Evolutionary conservation across 2,329 filamentous ascomycete species (phyloP).

Genomic region (Sporothrix humicola): DNA sequence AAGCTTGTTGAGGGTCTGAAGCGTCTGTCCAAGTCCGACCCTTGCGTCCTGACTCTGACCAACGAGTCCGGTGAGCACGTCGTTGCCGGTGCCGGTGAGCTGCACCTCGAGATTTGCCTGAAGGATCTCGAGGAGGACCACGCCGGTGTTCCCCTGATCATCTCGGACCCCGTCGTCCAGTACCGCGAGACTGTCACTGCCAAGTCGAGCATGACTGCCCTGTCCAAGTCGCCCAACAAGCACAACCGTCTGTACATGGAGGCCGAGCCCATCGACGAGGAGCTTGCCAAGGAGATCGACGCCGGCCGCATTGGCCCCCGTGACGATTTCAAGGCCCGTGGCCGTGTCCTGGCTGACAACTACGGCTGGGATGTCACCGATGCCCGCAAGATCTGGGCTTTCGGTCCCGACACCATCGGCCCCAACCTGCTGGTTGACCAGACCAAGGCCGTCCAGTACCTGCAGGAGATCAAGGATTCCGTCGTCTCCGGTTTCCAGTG

Average conservation of each 20-base stretch:
- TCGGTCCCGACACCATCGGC: slow-evolving; percentile 96
- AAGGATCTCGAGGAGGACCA: slow-evolving; percentile 99
- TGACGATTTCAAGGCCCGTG: slow-evolving; percentile 99
- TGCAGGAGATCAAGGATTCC: slow-evolving; percentile 99
- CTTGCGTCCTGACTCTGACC: slow-evolving; percentile 92
- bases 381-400: slow-evolving; percentile 99
- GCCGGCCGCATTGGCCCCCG: slow-evolving; percentile 87
- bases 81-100: slow-evolving; percentile 98
- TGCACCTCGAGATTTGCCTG: slow-evolving; percentile 99
- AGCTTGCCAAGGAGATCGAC: slow-evolving; percentile 90
- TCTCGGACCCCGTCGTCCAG: slow-evolving; percentile 97
- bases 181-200: slow-evolving; percentile 94
- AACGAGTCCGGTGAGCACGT: slow-evolving; percentile 96
- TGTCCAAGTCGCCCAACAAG: slow-evolving; percentile 99
- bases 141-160: slow-evolving; percentile 95
- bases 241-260: slow-evolving; percentile 99
- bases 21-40: slow-evolving; percentile 99
- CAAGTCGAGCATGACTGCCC: slow-evolving; percentile 90
- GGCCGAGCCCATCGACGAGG: slow-evolving; percentile 89
- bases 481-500: slow-evolving; percentile 99
- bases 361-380: slow-evolving; percentile 99
- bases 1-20: slow-evolving; percentile 99
- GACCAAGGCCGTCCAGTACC: slow-evolving; percentile 99
- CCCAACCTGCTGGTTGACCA: slow-evolving; percentile 99
- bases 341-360: slow-evolving; percentile 93